phyloP scores from a whole-genome alignment of 495 filamentous ascomycete species.

The Apodospora peruviana region DNA sequence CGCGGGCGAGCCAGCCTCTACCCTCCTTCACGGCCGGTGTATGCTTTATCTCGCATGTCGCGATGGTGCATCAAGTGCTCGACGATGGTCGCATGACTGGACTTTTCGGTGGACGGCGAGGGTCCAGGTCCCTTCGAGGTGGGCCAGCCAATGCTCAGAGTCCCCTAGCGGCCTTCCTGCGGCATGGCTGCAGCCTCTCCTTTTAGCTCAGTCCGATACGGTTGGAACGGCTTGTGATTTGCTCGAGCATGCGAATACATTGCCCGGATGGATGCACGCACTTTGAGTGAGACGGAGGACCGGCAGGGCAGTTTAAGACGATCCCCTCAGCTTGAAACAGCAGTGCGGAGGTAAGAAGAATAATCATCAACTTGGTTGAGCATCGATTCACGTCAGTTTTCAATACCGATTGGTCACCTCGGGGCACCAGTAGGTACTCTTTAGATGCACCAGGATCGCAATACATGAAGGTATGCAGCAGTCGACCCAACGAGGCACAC shows the following conservation, averaged over 20 bases:
- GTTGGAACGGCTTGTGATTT: conserved; percentile 4
- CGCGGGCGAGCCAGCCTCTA: no score
- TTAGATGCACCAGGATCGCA: no score
- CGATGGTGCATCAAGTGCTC: conserved; percentile 1
- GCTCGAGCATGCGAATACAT: background rate
- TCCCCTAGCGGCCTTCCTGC: conserved; percentile 2
- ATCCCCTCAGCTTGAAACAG: no score
- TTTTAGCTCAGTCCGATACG: conserved; percentile 3
- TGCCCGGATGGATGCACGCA: background rate
- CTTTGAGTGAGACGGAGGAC: no score
- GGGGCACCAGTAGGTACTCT: no score
- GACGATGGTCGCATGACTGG: conserved; percentile 18
- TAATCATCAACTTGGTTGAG: no score
- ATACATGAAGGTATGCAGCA: no score
- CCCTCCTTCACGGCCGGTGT: background rate
- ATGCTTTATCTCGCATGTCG: conserved; percentile 9
- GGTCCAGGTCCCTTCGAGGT: background rate
- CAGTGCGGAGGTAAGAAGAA: no score
- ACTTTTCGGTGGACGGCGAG: conserved; percentile 16
- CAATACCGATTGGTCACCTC: no score
- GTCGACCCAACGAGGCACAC: no score
- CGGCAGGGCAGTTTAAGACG: no score
- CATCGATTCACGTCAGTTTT: no score
- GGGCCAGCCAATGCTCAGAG: background rate
- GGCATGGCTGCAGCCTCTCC: conserved; percentile 5